A percentile compares a stretch with the other conserved stretches of the same genome.
Evolutionary conservation across 192 early-diverging fungal species (phyloP).

Genomic region (Coemansia reversa): DNA sequence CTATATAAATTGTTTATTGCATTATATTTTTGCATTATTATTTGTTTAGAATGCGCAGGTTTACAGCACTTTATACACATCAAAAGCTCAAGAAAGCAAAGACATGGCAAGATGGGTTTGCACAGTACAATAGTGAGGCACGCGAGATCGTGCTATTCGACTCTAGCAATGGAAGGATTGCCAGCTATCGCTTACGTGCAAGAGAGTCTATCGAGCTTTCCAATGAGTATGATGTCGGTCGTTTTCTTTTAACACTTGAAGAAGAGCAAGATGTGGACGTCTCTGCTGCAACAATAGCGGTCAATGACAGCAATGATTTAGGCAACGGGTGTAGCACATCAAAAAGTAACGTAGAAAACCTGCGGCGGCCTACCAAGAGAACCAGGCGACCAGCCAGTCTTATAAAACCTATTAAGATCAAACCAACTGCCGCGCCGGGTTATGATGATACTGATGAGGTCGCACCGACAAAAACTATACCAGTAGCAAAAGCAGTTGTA

Average conservation of each 20-base stretch:
- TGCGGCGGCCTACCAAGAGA: slow-evolving; percentile 4
- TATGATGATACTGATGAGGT: background rate
- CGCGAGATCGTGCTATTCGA: slow-evolving; percentile 37
- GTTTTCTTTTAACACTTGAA: slow-evolving; percentile 45
- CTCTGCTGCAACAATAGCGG: background rate
- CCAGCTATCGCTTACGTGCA: slow-evolving; percentile 37
- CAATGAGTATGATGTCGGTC: slow-evolving; percentile 42
- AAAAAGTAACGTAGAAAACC: background rate
- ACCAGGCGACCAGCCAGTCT: slow-evolving; percentile 33
- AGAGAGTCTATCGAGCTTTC: slow-evolving; percentile 28
- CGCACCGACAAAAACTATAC: background rate
- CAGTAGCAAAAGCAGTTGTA: background rate
- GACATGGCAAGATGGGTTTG: slow-evolving; percentile 54
- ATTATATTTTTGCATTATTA: background rate
- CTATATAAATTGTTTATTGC: slow-evolving; percentile 11
- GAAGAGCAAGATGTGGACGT: slow-evolving; percentile 17
- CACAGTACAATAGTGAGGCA: slow-evolving; percentile 27
- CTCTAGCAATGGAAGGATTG: slow-evolving; percentile 23
- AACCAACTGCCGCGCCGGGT: background rate
- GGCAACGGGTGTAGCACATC: background rate
- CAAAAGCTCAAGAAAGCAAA: slow-evolving; percentile 54
- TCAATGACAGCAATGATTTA: too few species aligned
- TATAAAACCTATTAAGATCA: slow-evolving; percentile 39
- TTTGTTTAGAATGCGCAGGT: slow-evolving; percentile 22
- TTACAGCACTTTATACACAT: slow-evolving; percentile 49